phyloP scores from a whole-genome alignment of 1,284 basidiomycete species.

The Ganoderma leucocontextum region DNA sequence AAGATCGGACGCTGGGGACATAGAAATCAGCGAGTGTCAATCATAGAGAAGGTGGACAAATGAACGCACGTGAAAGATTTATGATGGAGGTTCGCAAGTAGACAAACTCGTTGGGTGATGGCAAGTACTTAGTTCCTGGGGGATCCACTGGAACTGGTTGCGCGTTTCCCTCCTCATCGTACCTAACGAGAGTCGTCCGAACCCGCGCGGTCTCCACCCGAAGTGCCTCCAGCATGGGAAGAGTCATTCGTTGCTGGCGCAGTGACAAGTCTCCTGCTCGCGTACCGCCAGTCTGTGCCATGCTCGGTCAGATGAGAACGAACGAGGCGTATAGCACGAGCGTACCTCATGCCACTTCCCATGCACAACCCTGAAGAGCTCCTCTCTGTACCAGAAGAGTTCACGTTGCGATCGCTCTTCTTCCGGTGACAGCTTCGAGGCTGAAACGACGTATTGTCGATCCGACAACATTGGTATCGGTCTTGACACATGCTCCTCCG shows the following conservation, averaged over 20 bases:
- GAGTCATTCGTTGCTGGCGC: slow-evolving; percentile 77
- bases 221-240: slow-evolving; percentile 79
- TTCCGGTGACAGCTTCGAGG: slow-evolving; percentile 65
- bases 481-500: slow-evolving; percentile 61
- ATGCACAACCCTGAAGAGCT: slow-evolving; percentile 72
- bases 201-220: slow-evolving; percentile 70
- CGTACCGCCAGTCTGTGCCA: slow-evolving; percentile 71
- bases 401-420: slow-evolving; percentile 75
- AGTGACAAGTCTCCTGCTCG: slow-evolving; percentile 81
- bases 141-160: slow-evolving; percentile 34
- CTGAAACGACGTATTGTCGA: slow-evolving; percentile 92
- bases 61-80: slow-evolving; percentile 65
- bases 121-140: slow-evolving; percentile 52
- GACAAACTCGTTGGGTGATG: slow-evolving; percentile 65
- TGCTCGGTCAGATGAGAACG: slow-evolving; percentile 10
- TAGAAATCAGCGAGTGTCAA: slow-evolving; percentile 16
- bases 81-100: slow-evolving; percentile 62
- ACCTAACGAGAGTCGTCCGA: slow-evolving; percentile 59
- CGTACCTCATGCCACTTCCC: slow-evolving; percentile 87
- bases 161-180: slow-evolving; percentile 41
- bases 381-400: slow-evolving; percentile 95
- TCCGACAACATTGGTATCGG: slow-evolving; percentile 87
- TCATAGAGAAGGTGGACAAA: not conserved
- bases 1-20: slow-evolving; percentile 53
- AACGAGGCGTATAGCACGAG: not conserved